Conservation (phyloP, 345 rosid genomes). For the Pugionium cornutum region DNA sequence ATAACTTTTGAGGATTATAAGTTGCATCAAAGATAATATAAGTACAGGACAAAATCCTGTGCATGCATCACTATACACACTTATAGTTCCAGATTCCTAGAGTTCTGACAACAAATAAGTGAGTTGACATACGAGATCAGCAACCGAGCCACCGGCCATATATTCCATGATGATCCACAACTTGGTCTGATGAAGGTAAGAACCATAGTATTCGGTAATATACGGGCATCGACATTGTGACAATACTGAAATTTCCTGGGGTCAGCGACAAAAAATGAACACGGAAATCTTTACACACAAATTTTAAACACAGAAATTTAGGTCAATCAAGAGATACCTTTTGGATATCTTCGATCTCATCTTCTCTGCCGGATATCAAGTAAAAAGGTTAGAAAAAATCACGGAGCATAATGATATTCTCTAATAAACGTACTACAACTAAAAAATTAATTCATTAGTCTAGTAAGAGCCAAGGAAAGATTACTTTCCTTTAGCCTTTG, state of each 20-base stretch:
- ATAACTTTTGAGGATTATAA: conserved; percentile 22
- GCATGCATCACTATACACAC: conserved; percentile 8
- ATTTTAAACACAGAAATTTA: background rate
- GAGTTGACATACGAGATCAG: conserved; percentile 87
- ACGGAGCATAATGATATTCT: conserved; percentile 5
- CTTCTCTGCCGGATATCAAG: conserved; percentile 67
- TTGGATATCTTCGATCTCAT: conserved; percentile 97
- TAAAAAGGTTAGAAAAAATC: conserved; percentile 22
- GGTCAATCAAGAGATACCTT: conserved; percentile 55
- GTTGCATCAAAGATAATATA: conserved; percentile 5
- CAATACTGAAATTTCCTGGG: conserved; percentile 92
- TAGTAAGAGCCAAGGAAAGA: background rate
- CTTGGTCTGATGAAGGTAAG: conserved; percentile 95
- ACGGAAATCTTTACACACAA: conserved; percentile 9
- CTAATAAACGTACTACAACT: background rate
- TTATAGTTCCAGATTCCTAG: conserved; percentile 14
- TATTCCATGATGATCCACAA: conserved; percentile 98
- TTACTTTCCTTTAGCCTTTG: conserved; percentile 10
- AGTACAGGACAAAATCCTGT: background rate
- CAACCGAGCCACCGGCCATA: conserved; percentile 99
- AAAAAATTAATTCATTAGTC: background rate
- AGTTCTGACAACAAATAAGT: conserved; percentile 23
- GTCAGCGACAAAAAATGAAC: conserved; percentile 34
- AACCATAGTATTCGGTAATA: conserved; percentile 95
- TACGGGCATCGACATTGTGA: conserved; percentile 94